Evolutionary conservation across 805 yeast genomes (phyloP), one percentile per base, ranked within the genome.

Genomic region (Yamadazyma nakazawae): DNA sequence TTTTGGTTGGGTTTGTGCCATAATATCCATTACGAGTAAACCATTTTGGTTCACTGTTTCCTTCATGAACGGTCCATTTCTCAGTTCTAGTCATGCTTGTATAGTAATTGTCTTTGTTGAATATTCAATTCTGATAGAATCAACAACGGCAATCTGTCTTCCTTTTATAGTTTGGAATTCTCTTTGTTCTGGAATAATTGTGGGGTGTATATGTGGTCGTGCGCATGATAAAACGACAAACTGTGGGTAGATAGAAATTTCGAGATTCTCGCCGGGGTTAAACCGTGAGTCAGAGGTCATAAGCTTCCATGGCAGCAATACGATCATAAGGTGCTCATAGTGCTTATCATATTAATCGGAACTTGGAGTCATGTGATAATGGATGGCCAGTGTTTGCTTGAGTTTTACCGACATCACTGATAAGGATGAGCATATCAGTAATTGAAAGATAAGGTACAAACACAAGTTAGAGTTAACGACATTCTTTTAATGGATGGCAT

Each of bases 21-120:
- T 65, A 64, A 59, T 77, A 76, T 16, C 96, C 96, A 57, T 79
- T 78, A 62, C 85, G 91, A 47, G 91, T 84, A 64, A 89, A 90
- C 79, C 79, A 88, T 61, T 79, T 82, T 45, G 89, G 79, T 48
- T 78, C 77, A 36, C 78, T 70, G 51, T 74, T 75, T 34, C 74
- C 63, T 66, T 84, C 89, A 59, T 81, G 85, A 32, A 72, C 75
- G 21, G 84, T 79, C 88, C 89, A 85, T 70, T 84, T 85, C 66
- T 79, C 78, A 40, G 92, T 85, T 82, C 89, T 84, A 45, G 90
- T 76, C 94, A 85, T 85, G 16, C 13, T 21, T 21, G 6, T 21
- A 21, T 21, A 21, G 6, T 21, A 31, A 8, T 31, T 31, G 34
- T 31, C 16, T 31, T 21, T 21, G 7, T 21, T 21, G 7, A 21